Base-by-base conservation (phyloP, 805 yeast species). In the Candida insectorum region DNA sequence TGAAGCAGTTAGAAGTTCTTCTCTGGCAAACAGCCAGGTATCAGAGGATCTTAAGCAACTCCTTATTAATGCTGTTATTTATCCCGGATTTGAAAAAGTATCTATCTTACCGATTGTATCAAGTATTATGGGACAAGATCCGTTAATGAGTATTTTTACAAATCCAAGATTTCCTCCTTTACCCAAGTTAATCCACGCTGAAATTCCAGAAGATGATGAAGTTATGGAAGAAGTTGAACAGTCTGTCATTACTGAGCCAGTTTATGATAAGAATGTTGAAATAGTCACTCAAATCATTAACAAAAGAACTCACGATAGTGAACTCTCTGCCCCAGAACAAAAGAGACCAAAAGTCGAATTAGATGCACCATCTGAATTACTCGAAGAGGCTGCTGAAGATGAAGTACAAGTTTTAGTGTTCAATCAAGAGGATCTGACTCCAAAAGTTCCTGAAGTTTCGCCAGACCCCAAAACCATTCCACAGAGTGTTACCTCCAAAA, bases 161-260 rank as follows among this genome's bases (percentile, higher is more conserved):
- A 82, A 83, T 47, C 95, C 96, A 26, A 68, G 93, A 48, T 74
- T 86, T 45, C 95, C 96, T 3, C 67, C 65, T 6, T 47, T 61
- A 31, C 62, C 65, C 5, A 41, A 43, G 10, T 56, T 41, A 24
- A 42, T 48, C 25, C 28, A 33, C 22, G 47, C 40, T 50, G 51
- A 18, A 13, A 79, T 75, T 22, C 53, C 62, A 28, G 60, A 65
- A 21, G 71, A 69, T 11, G 65, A 59, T 15, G 56, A 58, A 20
- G 66, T 66, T 18, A 56, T 55, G 10, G 63, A 58, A 4, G 65
- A 52, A 15, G 62, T 53, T n/a, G 56, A 51, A 5, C 65, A n/a
- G n/a, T n/a, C n/a, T n/a, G n/a, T n/a, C n/a, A n/a, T 13, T 13
- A 12, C n/a, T 10, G 26, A 24, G n/a, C 26, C 26, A 24, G 14